Base-by-base conservation (phyloP, 1,284 basidiomycete genomes). In the Cerrena zonata region DNA sequence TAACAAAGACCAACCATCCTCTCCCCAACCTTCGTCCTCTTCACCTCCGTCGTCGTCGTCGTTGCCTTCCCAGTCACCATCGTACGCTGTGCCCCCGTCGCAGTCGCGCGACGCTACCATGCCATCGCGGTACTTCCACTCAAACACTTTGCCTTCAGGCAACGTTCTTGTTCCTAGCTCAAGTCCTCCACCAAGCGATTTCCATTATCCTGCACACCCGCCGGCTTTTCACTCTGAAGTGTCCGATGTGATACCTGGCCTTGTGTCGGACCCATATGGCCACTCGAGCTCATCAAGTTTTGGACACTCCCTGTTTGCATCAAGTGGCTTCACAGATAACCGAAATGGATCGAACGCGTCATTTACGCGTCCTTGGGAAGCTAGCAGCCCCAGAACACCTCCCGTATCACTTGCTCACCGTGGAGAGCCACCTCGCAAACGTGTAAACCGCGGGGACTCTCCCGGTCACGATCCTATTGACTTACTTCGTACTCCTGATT, bases 161-260 rank as follows among this genome's bases (percentile, higher is more conserved):
- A 78, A 69, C 48, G 67, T 89, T 47, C 79, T 89, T 48, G 85
- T 86, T 24, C 86, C 86, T 27, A 84, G 75, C 67, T 89, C 88
- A 49, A 89, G 85, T 59, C 84, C 86, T 42, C 59, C 76, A 25
- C 58, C 60, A 26, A 63, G 72, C 39, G 76, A 82, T 56, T 67
- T 62, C 11, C 48, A 68, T 36, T 69, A 78, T 64, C 65, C 64
- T 12, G 58, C 70, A 18, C 67, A 72, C 55, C 61, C 60, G 30
- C 30, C 36, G 24, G 18, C 34, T 12, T 18, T 38, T n/a, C 15
- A 22, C 5, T n/a, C 21, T 11, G n/a, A 37, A 5, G 12, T 24
- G 12, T 19, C 18, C 5, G 5, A 36, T 11, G 24, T 34, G 7
- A 45, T 30, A 15, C 24, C 24, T 13, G 70, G 66, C 27, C 63